Evolutionary conservation across 2,329 filamentous ascomycete species (phyloP).

Genomic region (Magnaporthiopsis rhizophila): DNA sequence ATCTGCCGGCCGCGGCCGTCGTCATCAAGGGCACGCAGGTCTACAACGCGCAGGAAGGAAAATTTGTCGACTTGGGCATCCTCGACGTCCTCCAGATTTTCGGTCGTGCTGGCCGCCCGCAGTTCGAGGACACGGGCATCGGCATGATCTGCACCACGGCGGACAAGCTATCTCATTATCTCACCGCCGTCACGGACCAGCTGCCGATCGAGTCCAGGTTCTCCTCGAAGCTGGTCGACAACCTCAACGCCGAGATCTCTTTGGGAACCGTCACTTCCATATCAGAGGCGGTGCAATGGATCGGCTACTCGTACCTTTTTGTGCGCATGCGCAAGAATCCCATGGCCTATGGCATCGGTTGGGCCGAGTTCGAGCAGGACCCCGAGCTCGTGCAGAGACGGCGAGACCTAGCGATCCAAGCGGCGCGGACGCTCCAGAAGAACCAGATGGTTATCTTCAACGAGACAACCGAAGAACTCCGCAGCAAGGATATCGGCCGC

Average conservation of each 20-base stretch:
- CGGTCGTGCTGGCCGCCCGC: constrained; percentile 91
- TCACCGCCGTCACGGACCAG: constrained; percentile 89
- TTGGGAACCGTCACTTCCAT: constrained; percentile 94
- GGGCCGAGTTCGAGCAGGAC: constrained; percentile 82
- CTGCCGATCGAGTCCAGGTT: constrained; percentile 97
- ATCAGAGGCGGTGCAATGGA: constrained; percentile 88
- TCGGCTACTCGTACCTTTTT: constrained; percentile 95
- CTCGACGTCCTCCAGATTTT: constrained; percentile 97
- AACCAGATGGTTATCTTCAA: constrained; percentile 99
- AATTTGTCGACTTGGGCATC: constrained; percentile 93
- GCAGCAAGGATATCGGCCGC: constrained; percentile 88
- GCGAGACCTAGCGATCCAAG: constrained; percentile 78
- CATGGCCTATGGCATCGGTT: constrained; percentile 89
- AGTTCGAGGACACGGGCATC: constrained; percentile 95
- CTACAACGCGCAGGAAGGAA: constrained; percentile 92
- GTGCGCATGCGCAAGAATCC: constrained; percentile 93
- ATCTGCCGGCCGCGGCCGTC: constrained; percentile 91
- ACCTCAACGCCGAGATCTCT: constrained; percentile 90
- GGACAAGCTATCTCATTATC: constrained; percentile 87
- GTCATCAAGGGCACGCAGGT: constrained; percentile 97
- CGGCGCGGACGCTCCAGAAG: constrained; percentile 76
- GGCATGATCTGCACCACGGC: constrained; percentile 96
- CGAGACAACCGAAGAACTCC: constrained; percentile 83
- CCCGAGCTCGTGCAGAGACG: constrained; percentile 79
- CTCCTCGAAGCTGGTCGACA: constrained; percentile 88